Base-by-base conservation (phyloP, 495 filamentous ascomycete species). In the Poronia punctata region DNA sequence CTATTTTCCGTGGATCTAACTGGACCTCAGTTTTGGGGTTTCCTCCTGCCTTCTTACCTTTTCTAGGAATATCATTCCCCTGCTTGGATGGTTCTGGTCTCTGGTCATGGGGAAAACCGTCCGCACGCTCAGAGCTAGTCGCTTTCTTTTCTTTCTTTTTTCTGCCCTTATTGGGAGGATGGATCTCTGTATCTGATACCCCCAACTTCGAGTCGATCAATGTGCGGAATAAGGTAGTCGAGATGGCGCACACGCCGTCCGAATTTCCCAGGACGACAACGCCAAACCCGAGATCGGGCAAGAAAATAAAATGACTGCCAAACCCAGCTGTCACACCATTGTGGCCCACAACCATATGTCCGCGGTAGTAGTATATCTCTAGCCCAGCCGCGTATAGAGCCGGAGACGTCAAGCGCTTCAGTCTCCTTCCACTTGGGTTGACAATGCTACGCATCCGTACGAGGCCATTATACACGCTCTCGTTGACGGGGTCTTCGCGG, bases 231-330 rank as follows among this genome's bases (percentile, higher is more conserved):
- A 72, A 42, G 6, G 43, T 48, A 7, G 20, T 29, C 7, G 50
- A 40, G 5, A 50, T 48, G 7, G 7, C 12, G 18, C 45, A 38
- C 7, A 45, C 52, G 6, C 32, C 21, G 9, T 17, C 43, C 3
- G 62, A 49, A 37, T 75, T 75, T 4, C 57, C 65, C 51, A 76
- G 64, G 14, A 68, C 55, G 0, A 50, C 59, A n/a, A 62, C 54
- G 1, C 70, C 71, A 20, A 65, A 74, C 2, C 64, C 43, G 18
- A 59, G 44, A 0, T 43, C 49, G 0, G 71, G 71, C 2, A 76
- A 23, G 40, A 70, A 72, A n/a, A 60, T 63, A 22, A 72, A 53
- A 9, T 54, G 41, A 8, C 62, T 61, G 1, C 50, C 52, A 33
- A 68, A 71, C 0, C 68, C 71, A 3, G 50, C 35, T 43, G 68